Evolutionary conservation across 768 basidiomycete species (phyloP), one percentile per base, ranked within the genome.

Genomic region (Boletus huronensis): DNA sequence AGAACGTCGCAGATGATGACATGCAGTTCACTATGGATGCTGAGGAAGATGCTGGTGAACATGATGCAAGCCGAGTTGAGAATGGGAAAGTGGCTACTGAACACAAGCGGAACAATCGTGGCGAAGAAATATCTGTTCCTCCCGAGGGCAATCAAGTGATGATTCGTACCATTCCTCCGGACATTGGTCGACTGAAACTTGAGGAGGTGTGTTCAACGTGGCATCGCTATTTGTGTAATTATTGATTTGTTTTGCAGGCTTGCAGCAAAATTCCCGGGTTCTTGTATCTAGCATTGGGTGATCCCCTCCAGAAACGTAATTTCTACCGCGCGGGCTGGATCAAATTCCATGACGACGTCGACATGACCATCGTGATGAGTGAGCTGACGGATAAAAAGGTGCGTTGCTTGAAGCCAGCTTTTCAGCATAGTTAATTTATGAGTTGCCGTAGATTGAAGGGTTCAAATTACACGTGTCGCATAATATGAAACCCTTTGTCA

Each of bases 281-380:
- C 68, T 76, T 90, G 44, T 89, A 96, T 70, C 81, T 98, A 16
- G 93, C 93, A 9, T 74, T 98, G 0, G 93, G 92, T 26, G 95
- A 98, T 60, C 95, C 96, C 10, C 73, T 92, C 39, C 90, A 93
- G 70, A 95, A 95, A 73, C 85, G 93, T 55, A 90, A 90, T 63
- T 98, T 90, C 69, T 93, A 96, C 67, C 90, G 96, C 31, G 91
- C 93, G 2, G 96, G 93, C 13, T 98, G 95, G 94, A 77, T 97
- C 55, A 84, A 84, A 58, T 97, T 95, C 68, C 75, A 73, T 39
- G 90, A 92, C 31, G 92, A 93, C 58, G 83, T 87, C 10, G 91
- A 97, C 62, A 92, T 98, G 82, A 64, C 76, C 2, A 64, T 73
- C 16, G 85, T 90, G 6, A 82, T 95, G 73, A 64, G 75, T 36